Conservation (phyloP, 73 alveolate species). For the Paramecium sexaurelia region DNA sequence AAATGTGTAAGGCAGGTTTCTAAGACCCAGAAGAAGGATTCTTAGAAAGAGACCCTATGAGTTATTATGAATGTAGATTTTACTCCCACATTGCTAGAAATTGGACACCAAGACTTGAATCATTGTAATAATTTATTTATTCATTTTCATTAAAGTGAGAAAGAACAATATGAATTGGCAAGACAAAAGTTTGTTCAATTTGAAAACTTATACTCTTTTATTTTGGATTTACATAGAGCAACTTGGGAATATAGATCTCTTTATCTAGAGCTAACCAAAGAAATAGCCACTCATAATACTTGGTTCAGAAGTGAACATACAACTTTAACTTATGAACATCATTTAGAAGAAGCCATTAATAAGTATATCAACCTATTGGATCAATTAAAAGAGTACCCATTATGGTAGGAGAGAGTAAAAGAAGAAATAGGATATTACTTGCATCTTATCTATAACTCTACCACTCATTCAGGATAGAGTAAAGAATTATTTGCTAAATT, state of each 20-base stretch:
- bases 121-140: background rate
- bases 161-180: conserved; percentile 28
- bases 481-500: conserved; percentile 23
- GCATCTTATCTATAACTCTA: conserved; percentile 50
- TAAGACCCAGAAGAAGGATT: conserved; percentile 49
- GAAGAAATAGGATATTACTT: conserved; percentile 51
- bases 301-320: conserved; percentile 48
- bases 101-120: conserved; percentile 34
- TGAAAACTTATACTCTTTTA: background rate
- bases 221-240: background rate
- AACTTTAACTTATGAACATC: conserved; percentile 7
- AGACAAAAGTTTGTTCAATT: background rate
- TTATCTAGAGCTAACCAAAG: conserved; percentile 1
- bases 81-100: conserved; percentile 23
- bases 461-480: background rate
- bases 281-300: conserved; percentile 14
- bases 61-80: conserved; percentile 44
- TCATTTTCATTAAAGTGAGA: background rate
- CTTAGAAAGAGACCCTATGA: conserved; percentile 4
- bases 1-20: conserved; percentile 24
- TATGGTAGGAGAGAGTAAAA: conserved; percentile 31
- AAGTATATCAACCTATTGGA: conserved; percentile 10
- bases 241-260: conserved; percentile 49
- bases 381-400: conserved; percentile 24
- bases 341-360: conserved; percentile 22